These are phyloP conservation scores for Oryza punctata DNA, from an alignment of 176 grass and related monocot genomes.

Conservation along the genomic window DNA sequence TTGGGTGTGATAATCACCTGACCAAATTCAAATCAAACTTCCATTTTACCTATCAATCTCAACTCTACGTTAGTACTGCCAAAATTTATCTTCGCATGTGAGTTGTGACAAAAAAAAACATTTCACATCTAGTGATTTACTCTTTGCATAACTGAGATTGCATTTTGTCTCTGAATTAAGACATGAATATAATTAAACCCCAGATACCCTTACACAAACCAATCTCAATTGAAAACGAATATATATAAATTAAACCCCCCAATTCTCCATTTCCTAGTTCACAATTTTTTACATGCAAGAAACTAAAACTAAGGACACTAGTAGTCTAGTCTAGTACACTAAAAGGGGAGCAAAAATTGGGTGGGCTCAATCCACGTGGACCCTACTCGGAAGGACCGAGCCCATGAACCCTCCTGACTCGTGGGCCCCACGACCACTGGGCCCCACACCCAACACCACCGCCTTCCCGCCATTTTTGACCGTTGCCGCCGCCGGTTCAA, in stretches of 20 bases:
- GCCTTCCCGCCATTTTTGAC: constrained; percentile 63
- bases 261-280: constrained; percentile 33
- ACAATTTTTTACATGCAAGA: constrained; percentile 35
- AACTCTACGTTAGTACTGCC: too few species aligned
- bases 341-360: constrained; percentile 23
- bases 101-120: too few species aligned
- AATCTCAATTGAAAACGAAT: not conserved
- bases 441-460: constrained; percentile 33
- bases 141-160: too few species aligned
- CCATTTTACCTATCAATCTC: too few species aligned
- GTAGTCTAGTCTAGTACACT: not conserved
- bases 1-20: not conserved
- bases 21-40: not conserved
- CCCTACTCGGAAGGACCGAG: constrained; percentile 66
- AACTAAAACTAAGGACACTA: constrained; percentile 7
- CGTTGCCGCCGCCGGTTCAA: constrained; percentile 47
- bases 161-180: too few species aligned
- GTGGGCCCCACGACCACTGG: constrained; percentile 20
- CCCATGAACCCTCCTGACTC: constrained; percentile 65
- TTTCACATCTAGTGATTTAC: too few species aligned
- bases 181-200: not conserved
- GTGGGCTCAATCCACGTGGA: constrained; percentile 58
- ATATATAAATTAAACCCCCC: not conserved
- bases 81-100: too few species aligned
- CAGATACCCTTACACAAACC: not conserved